A percentile compares a stretch with the other conserved stretches of the same genome.
Evolutionary conservation across 306 rosid species (phyloP).

Genomic region (Pyrus bretschneideri): DNA sequence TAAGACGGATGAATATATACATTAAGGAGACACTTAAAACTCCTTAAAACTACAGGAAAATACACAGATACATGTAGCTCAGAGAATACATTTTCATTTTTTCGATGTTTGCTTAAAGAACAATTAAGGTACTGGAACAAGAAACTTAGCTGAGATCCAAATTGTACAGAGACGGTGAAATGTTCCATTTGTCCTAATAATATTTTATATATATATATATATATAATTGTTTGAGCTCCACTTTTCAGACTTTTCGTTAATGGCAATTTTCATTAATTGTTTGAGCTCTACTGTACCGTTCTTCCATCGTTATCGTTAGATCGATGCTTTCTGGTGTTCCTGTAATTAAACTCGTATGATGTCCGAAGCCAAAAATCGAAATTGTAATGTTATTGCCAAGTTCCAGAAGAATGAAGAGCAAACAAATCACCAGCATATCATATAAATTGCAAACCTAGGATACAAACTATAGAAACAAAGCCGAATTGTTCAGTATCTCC

Average conservation of each 20-base stretch:
- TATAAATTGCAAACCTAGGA: neutral
- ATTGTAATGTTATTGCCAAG: neutral
- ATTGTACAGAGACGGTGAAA: slow-evolving; percentile 28
- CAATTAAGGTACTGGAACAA: neutral
- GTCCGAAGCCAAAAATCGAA: neutral
- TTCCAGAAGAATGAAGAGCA: neutral
- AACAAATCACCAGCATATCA: neutral
- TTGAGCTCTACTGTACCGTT: neutral
- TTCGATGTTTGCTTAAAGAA: neutral
- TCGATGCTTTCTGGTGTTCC: neutral
- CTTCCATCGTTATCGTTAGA: too few relatives aligned
- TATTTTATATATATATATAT: neutral
- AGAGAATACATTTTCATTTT: neutral
- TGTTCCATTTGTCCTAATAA: slow-evolving; percentile 8
- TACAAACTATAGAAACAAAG: neutral
- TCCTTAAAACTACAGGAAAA: neutral
- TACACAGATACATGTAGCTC: neutral
- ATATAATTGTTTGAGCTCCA: too few relatives aligned
- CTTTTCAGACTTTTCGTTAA: neutral
- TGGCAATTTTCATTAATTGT: too few relatives aligned
- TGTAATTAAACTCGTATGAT: neutral
- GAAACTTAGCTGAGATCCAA: slow-evolving; percentile 10
- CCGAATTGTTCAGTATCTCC: neutral
- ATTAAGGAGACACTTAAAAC: neutral
- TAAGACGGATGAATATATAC: neutral